phyloP scores from a whole-genome alignment of 768 basidiomycete genomes.

The Panaeolus cyanescens region DNA sequence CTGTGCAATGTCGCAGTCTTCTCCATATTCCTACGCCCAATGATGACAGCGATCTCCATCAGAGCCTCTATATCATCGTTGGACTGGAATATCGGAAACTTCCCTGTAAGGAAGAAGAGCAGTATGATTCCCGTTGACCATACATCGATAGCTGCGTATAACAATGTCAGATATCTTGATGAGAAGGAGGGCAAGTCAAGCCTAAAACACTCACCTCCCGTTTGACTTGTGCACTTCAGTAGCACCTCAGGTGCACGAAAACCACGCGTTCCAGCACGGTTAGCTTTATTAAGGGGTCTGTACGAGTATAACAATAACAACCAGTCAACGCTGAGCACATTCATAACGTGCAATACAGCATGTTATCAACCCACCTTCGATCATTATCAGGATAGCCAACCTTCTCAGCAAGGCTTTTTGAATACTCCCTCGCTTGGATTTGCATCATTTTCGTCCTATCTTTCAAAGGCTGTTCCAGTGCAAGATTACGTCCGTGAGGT shows the following conservation, averaged over 20 bases:
- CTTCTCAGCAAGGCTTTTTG: constrained; percentile 56
- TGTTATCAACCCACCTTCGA: constrained; percentile 52
- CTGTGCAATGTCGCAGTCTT: constrained; percentile 87
- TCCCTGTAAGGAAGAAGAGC: constrained; percentile 87
- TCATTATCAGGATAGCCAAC: constrained; percentile 83
- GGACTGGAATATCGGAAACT: constrained; percentile 94
- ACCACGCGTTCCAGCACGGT: constrained; percentile 94
- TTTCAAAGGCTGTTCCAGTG: constrained; percentile 44
- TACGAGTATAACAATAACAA: not conserved
- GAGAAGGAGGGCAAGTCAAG: not conserved
- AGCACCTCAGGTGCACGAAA: constrained; percentile 97
- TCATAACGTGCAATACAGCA: no score
- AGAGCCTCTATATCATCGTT: constrained; percentile 94
- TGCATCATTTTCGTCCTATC: constrained; percentile 58
- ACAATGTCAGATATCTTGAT: constrained; percentile 1
- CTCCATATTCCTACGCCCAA: constrained; percentile 84
- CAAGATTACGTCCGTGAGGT: constrained; percentile 68
- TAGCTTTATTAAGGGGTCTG: constrained; percentile 89
- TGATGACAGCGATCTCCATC: constrained; percentile 89
- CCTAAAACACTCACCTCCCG: constrained; percentile 64
- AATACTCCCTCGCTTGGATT: constrained; percentile 58
- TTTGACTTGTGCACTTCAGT: constrained; percentile 91
- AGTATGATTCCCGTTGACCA: constrained; percentile 96
- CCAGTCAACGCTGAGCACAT: constrained; percentile 16
- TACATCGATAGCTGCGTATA: constrained; percentile 81